Conservation (phyloP, 495 filamentous ascomycete species). For the Bryoglossum gracile region DNA sequence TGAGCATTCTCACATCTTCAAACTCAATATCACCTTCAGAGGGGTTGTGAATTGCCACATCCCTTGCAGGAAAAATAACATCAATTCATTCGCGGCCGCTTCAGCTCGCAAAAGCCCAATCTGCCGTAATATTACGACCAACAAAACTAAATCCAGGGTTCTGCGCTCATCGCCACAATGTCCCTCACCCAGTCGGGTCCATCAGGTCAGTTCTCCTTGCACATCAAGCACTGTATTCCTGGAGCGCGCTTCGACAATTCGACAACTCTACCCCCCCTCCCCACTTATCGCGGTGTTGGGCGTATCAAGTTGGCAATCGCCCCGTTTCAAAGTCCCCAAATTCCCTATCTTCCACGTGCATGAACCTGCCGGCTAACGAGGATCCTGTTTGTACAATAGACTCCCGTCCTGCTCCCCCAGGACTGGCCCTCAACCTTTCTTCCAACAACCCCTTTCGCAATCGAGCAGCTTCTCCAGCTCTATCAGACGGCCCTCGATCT, state of each 20-base stretch:
- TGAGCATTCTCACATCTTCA: background rate
- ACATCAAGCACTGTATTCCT: slow-evolving; percentile 11
- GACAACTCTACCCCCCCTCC: slow-evolving; percentile 15
- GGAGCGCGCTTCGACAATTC: slow-evolving; percentile 17
- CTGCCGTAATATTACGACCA: slow-evolving; percentile 8
- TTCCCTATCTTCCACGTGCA: slow-evolving; percentile 17
- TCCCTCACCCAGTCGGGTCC: slow-evolving; percentile 24
- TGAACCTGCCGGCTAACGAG: slow-evolving; percentile 23
- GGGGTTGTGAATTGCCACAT: too few species aligned
- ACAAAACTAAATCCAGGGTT: slow-evolving; percentile 16
- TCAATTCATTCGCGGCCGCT: background rate
- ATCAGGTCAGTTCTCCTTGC: slow-evolving; percentile 19
- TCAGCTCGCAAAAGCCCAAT: too few species aligned
- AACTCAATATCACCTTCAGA: too few species aligned
- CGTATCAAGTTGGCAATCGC: slow-evolving; percentile 22
- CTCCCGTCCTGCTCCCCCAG: slow-evolving; percentile 35
- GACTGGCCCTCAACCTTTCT: slow-evolving; percentile 55
- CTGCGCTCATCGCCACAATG: slow-evolving; percentile 21
- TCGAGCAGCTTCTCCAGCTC: slow-evolving; percentile 63
- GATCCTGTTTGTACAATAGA: slow-evolving; percentile 22
- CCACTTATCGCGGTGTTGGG: slow-evolving; percentile 20
- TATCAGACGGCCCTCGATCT: slow-evolving; percentile 24
- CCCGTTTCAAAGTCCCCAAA: slow-evolving; percentile 18
- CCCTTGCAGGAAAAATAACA: too few species aligned
- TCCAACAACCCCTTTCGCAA: slow-evolving; percentile 99